Evolutionary conservation across 1,284 basidiomycete genomes (phyloP).

Genomic region (Puccinia brachypodii): DNA sequence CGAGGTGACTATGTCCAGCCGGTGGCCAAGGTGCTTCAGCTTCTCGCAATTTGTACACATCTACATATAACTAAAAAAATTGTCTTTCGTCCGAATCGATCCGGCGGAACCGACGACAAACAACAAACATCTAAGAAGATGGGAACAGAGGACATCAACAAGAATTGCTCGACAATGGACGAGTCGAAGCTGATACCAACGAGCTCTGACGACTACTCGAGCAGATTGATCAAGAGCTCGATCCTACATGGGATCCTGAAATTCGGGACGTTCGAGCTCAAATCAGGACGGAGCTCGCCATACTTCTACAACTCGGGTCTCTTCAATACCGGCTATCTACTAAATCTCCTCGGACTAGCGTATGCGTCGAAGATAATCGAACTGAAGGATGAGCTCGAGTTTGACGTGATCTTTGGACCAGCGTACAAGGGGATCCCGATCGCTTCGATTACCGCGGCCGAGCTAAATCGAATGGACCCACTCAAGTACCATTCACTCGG

Average conservation of each 20-base stretch:
- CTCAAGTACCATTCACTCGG: conserved; percentile 57
- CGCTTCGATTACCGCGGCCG: conserved; percentile 79
- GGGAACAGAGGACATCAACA: no score
- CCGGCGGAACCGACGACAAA: no score
- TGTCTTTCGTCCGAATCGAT: no score
- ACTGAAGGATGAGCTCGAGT: conserved; percentile 63
- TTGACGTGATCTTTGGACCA: conserved; percentile 92
- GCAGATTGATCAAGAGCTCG: conserved; percentile 49
- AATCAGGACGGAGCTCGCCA: conserved; percentile 88
- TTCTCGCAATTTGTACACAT: no score
- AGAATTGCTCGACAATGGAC: no score
- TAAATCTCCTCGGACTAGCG: conserved; percentile 76
- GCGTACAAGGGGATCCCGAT: conserved; percentile 98
- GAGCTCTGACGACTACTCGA: conserved; percentile 22
- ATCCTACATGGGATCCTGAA: conserved; percentile 63
- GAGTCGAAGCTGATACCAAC: no score
- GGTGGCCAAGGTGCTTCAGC: no score
- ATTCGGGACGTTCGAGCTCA: conserved; percentile 86
- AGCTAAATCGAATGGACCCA: conserved; percentile 67
- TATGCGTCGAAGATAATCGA: conserved; percentile 71
- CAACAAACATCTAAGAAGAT: no score
- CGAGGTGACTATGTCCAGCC: no score
- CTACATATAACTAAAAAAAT: no score
- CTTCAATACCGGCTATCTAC: conserved; percentile 78
- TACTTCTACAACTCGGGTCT: conserved; percentile 97